Base-by-base conservation (phyloP, 2,329 filamentous ascomycete genomes). In the Ophiostoma montium region DNA sequence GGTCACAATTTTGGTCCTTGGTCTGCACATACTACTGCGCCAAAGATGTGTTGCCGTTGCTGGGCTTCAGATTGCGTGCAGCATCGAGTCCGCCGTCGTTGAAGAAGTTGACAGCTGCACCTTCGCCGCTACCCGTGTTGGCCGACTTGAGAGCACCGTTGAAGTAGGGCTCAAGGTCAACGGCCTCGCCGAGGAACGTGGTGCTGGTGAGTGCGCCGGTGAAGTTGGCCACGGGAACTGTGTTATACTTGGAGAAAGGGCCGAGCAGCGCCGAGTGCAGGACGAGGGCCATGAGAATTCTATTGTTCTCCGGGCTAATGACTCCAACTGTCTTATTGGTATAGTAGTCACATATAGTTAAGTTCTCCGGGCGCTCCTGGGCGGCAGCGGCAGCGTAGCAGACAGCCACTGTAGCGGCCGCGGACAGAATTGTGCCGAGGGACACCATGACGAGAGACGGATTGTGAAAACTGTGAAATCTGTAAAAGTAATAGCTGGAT, bases 191-290 rank as follows among this genome's bases (percentile, higher is more conserved):
- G 2, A 21, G 11, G 23, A 31, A 52, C 2, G 50, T 52, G 2
- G 50, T 52, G 19, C 43, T 19, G 30, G 13, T 21, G 19, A 52
- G 48, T n/a, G 47, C 45, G 27, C 47, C 50, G 13, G 32, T 21
- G 39, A 52, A 52, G 27, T 30, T 27, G 19, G 31, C 9, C 2
- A 52, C 47, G 9, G 36, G n/a, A 6, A 52, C 47, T 2, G 50
- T 49, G 47, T 49, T 53, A 43, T 53, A 53, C 42, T 51, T 47
- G 30, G 49, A 53, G 35, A 48, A 51, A 19, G 50, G 47, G 6
- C 50, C 50, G 11, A 52, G 50, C 39, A 52, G 39, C 7, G 50
- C 50, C 21, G 44, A 49, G 50, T 49, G 42, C 19, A 52, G 44
- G 11, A 52, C 39, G 36, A 52, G 47, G 38, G 39, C 35, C 50